These are phyloP conservation scores for Leccinum obscurum DNA, from an alignment of 768 basidiomycete species.

Conservation along the genomic window DNA sequence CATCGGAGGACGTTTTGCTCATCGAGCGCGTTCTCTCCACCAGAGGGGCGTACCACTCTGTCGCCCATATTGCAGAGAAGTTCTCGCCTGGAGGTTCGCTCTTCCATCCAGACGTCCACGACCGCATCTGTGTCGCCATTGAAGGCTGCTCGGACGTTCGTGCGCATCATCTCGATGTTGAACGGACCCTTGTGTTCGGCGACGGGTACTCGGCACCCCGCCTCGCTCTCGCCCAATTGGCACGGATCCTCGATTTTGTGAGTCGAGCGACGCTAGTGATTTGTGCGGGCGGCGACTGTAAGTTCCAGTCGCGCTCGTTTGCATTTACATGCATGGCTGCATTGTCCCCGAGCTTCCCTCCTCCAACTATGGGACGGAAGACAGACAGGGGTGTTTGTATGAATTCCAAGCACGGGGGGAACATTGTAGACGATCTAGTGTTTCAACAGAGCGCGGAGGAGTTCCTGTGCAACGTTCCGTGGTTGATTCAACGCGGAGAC, in stretches of 20 bases:
- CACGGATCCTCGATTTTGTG: conserved; percentile 7
- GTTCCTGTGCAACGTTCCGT: conserved; percentile 9
- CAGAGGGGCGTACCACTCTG: conserved; percentile 4
- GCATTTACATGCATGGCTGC: conserved; percentile 13
- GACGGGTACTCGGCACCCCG: background rate
- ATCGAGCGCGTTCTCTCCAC: conserved; percentile 20
- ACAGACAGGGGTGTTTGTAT: background rate
- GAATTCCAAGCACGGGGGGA: background rate
- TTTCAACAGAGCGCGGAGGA: conserved; percentile 15
- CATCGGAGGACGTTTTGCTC: conserved; percentile 1
- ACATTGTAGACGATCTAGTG: conserved; percentile 5
- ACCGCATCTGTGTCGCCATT: conserved; percentile 1
- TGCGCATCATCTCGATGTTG: conserved; percentile 6
- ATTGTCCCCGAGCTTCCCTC: background rate
- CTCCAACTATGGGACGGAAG: background rate
- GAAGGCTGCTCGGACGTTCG: background rate
- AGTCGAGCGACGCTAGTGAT: conserved; percentile 6
- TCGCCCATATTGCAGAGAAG: background rate
- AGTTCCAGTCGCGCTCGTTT: conserved; percentile 17
- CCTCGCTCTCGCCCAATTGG: conserved; percentile 8
- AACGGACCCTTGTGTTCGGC: conserved; percentile 4
- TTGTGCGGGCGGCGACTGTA: conserved; percentile 11
- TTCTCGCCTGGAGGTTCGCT: background rate
- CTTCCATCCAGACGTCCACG: conserved; percentile 15
- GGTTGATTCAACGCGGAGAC: conserved; percentile 5